phyloP scores from a whole-genome alignment of 139 green algal species.

The Yamagishiella unicocca region DNA sequence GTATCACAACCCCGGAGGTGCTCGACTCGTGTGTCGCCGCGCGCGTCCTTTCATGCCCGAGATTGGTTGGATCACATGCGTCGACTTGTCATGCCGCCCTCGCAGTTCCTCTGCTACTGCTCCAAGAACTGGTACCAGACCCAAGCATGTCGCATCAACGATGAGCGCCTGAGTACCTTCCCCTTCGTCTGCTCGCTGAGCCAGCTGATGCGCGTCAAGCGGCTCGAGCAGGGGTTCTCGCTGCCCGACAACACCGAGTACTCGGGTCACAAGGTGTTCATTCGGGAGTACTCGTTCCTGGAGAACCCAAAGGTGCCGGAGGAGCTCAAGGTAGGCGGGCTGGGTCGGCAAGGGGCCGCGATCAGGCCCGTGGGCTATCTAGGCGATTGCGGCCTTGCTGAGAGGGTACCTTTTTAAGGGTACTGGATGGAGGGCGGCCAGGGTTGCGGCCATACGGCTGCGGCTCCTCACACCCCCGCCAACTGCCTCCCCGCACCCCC shows the following conservation, averaged over 20 bases:
- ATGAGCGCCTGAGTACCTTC: constrained; percentile 34
- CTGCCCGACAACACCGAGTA: constrained; percentile 27
- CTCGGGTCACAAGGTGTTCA: neutral
- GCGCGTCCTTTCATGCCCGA: no score
- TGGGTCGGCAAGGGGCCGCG: neutral
- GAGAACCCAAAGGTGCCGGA: constrained; percentile 49
- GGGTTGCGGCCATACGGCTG: no score
- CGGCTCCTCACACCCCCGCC: neutral
- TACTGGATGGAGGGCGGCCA: no score
- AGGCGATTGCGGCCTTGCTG: no score
- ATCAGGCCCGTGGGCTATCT: no score
- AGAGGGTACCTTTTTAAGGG: no score
- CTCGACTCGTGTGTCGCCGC: no score
- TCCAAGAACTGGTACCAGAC: constrained; percentile 62
- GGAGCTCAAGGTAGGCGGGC: constrained; percentile 27
- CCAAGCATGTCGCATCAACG: constrained; percentile 51
- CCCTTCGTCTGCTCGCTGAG: constrained; percentile 50
- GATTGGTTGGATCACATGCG: no score
- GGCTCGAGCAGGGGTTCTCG: neutral
- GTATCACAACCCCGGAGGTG: no score
- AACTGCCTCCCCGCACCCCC: neutral
- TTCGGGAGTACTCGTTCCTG: constrained; percentile 52
- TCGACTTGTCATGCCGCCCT: neutral
- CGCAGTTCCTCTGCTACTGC: constrained; percentile 56
- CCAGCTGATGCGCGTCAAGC: constrained; percentile 36